phyloP scores from a whole-genome alignment of 2,329 filamentous ascomycete species.

The Hypoxylon sp. region DNA sequence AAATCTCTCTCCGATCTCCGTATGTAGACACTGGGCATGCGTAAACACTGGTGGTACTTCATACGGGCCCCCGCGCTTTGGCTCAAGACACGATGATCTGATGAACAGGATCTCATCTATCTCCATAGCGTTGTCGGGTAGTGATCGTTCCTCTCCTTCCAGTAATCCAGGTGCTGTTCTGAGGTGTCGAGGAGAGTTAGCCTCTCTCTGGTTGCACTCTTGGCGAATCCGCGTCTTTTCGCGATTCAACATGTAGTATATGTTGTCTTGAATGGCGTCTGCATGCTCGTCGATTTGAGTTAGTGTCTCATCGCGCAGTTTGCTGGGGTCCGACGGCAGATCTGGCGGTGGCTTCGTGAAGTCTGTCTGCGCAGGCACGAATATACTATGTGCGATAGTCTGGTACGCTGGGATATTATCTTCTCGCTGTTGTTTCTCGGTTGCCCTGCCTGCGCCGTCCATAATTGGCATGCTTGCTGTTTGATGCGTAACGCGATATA shows the following conservation, averaged over 20 bases:
- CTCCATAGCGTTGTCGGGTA: constrained; percentile 26
- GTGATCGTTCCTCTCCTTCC: constrained; percentile 22
- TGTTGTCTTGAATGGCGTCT: constrained; percentile 48
- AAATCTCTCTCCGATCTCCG: constrained; percentile 12
- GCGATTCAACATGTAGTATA: constrained; percentile 43
- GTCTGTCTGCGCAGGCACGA: constrained; percentile 50
- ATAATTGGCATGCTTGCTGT: constrained; percentile 16
- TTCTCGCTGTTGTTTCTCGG: constrained; percentile 32
- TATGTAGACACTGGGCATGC: constrained; percentile 30
- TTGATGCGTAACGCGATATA: background rate
- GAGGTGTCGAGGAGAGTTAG: constrained; percentile 15
- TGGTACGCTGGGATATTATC: constrained; percentile 43
- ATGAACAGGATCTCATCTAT: constrained; percentile 38
- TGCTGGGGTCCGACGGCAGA: constrained; percentile 39
- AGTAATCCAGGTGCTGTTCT: constrained; percentile 21
- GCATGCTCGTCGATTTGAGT: constrained; percentile 50
- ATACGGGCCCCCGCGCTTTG: constrained; percentile 27
- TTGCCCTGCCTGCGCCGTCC: background rate
- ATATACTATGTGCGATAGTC: constrained; percentile 48
- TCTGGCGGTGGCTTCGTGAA: constrained; percentile 50
- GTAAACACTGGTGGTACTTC: constrained; percentile 38
- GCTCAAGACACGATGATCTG: constrained; percentile 15
- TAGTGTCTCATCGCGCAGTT: constrained; percentile 33
- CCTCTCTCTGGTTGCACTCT: constrained; percentile 34
- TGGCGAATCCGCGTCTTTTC: constrained; percentile 40